phyloP scores from a whole-genome alignment of 441 rosid species.

The Jatropha multifida region DNA sequence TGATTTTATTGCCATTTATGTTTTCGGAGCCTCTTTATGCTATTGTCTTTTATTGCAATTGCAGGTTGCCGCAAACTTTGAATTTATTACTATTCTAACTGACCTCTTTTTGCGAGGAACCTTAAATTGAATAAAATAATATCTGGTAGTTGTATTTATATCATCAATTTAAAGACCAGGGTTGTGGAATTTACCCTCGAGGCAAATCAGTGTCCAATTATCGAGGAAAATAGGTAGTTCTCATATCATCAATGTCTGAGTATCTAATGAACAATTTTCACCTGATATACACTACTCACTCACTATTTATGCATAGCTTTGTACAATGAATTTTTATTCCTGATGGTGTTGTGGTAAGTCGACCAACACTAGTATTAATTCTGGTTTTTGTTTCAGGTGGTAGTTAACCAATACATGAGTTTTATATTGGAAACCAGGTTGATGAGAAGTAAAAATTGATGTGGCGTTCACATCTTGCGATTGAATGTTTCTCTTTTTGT shows the following conservation, averaged over 20 bases:
- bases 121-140: neutral
- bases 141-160: neutral
- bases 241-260: neutral
- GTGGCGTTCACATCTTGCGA: no score
- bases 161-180: neutral
- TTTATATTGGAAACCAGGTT: no score
- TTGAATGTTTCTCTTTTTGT: no score
- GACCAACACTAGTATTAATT: no score
- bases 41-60: neutral
- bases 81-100: neutral
- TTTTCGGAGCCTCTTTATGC: neutral
- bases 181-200: neutral
- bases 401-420: no score
- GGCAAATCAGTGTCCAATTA: neutral
- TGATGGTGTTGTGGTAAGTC: no score
- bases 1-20: neutral
- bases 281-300: no score
- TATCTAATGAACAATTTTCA: no score
- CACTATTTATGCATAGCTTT: no score
- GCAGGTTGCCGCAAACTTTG: neutral
- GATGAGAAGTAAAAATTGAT: no score
- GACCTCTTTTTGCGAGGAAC: neutral
- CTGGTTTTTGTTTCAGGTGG: no score
- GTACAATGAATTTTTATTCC: no score
- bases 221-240: neutral